Percentiles rank a stretch among this genome's conserved stretches.
phyloP scores from a whole-genome alignment of 2,329 filamentous ascomycete genomes.

The Nothopassalora personata region DNA sequence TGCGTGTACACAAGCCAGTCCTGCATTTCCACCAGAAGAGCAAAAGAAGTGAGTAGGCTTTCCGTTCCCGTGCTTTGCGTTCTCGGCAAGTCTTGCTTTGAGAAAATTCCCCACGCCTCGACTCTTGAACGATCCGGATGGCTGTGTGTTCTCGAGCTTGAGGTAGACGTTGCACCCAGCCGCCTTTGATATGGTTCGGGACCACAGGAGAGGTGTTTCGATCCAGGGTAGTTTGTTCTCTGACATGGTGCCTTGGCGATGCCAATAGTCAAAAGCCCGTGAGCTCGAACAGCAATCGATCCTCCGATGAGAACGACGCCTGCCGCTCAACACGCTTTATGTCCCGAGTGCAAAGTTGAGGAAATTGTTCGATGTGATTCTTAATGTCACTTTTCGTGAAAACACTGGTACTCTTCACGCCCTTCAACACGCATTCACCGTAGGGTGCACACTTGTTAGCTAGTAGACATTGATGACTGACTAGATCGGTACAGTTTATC shows the following conservation, averaged over 20 bases:
- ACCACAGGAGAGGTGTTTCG: slow-evolving; percentile 66
- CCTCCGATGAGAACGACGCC: no score
- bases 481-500: no score
- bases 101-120: slow-evolving; percentile 67
- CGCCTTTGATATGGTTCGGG: slow-evolving; percentile 58
- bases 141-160: slow-evolving; percentile 81
- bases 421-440: neutral
- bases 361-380: neutral
- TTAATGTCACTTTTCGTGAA: neutral
- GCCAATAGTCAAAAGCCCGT: no score
- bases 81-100: slow-evolving; percentile 38
- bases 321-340: no score
- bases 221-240: slow-evolving; percentile 53
- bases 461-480: no score
- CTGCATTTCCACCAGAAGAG: slow-evolving; percentile 78
- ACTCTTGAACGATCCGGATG: slow-evolving; percentile 84
- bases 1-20: slow-evolving; percentile 72
- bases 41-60: slow-evolving; percentile 62
- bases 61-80: slow-evolving; percentile 31
- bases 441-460: no score
- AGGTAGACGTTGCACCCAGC: slow-evolving; percentile 78
- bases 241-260: neutral
- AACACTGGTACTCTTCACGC: neutral
- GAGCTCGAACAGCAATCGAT: no score
- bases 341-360: neutral